Percentiles rank a stretch among this genome's conserved stretches.
Evolutionary conservation across 495 filamentous ascomycete species (phyloP).

Genomic region (Evansstolkia leycettana): DNA sequence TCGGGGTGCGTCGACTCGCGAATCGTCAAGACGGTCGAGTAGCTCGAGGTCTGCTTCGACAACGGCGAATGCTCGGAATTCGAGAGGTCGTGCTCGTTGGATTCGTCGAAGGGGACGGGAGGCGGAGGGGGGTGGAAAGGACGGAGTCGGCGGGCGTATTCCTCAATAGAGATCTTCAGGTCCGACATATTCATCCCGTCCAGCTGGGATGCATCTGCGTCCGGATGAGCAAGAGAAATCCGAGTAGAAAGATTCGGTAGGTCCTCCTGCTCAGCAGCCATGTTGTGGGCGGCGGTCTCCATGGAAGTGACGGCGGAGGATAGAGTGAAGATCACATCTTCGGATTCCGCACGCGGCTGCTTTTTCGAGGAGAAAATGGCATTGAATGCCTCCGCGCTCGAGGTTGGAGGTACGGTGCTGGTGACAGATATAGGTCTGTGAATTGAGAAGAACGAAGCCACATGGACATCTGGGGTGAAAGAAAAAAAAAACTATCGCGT

Average conservation of each 20-base stretch:
- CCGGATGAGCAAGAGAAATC: constrained; percentile 29
- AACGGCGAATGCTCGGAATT: constrained; percentile 5
- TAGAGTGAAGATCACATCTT: constrained; percentile 69
- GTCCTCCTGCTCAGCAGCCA: constrained; percentile 30
- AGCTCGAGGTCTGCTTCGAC: constrained; percentile 40
- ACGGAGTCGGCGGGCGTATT: constrained; percentile 45
- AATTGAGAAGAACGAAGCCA: constrained; percentile 90
- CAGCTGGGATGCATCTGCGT: constrained; percentile 24
- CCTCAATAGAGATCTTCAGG: constrained; percentile 35
- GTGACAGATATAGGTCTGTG: constrained; percentile 90
- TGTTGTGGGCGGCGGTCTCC: constrained; percentile 43
- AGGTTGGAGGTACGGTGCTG: constrained; percentile 57
- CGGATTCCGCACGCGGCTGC: constrained; percentile 36
- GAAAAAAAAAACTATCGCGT: not conserved
- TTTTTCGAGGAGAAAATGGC: constrained; percentile 55
- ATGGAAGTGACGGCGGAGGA: constrained; percentile 59
- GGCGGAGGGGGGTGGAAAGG: constrained; percentile 72
- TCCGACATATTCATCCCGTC: constrained; percentile 22
- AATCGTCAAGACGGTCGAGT: constrained; percentile 72
- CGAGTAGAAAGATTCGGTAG: constrained; percentile 35
- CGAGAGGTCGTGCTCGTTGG: constrained; percentile 17
- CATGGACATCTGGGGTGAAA: constrained; percentile 53
- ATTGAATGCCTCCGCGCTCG: constrained; percentile 63
- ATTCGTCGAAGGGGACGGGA: constrained; percentile 45
- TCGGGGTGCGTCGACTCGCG: constrained; percentile 60